Evolutionary conservation across 768 basidiomycete species (phyloP), one percentile per base, ranked within the genome.

Genomic region (Pisolithus sp.): DNA sequence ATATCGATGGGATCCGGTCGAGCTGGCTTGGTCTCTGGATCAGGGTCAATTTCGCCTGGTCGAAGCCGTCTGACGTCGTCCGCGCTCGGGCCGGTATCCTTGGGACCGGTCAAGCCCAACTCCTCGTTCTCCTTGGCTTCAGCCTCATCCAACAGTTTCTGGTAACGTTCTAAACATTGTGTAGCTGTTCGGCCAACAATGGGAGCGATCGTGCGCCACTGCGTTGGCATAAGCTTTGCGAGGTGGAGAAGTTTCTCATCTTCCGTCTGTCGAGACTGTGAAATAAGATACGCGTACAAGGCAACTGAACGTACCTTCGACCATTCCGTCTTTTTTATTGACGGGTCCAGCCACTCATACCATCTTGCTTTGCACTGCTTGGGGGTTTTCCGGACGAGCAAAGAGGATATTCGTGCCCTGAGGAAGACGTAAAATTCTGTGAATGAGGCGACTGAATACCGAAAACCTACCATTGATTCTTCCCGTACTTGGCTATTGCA

Each of bases 261-360:
- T 71, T 99, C 96, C 17, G 89, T 92, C 91, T 94, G 48, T 13
- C 44, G 24, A 28, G 21, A 18, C 24, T 36, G 54, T 52, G 7
- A 52, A 44, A 44, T 9, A 17, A 30, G 8, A 17, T 8, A 44
- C 24, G 17, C 4, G 17, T 10, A 38, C 7, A 13, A 18, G 15
- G 34, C 18, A 15, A 18, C 15, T 10, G 15, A 12, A 68, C 78
- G 44, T 53, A 86, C 93, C 74, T 97, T 98, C 43, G 94, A 96
- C 96, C 96, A 99, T 69, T 98, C 96, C 17, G 95, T 97, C 76
- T 99, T 99, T 72, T 97, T 97, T 71, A 98, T 99, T 48, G 93
- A 94, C 6, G 96, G 96, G 72, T 99, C 96, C 46, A 98, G 74
- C 96, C 96, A 98, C 73, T 97, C 95, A 65, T 95, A 97, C 95